Evolutionary conservation across 129 eudicot species (phyloP).

Genomic region (Rutidosis leptorrhynchoides): DNA sequence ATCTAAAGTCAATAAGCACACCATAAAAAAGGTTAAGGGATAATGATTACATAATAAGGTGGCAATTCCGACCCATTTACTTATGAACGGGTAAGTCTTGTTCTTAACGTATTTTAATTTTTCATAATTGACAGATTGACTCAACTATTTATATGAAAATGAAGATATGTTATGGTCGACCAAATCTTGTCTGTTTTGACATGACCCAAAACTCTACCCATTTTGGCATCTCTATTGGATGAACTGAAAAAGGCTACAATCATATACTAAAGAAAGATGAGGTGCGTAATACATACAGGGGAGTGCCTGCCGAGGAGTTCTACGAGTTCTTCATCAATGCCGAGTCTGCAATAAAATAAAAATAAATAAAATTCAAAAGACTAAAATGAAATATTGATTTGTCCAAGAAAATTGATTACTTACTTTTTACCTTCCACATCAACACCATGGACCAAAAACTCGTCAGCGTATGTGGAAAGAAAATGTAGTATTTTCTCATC

Average conservation of each 20-base stretch:
- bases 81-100: background rate
- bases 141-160: background rate
- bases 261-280: background rate
- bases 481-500: conserved; percentile 53
- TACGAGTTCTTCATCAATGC: conserved; percentile 98
- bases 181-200: background rate
- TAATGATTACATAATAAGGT: no score
- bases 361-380: background rate
- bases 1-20: conserved; percentile 43
- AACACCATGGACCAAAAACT: conserved; percentile 96
- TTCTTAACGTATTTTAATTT: background rate
- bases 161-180: background rate
- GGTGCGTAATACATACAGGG: conserved; percentile 46
- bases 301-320: conserved; percentile 70
- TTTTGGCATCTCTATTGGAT: background rate
- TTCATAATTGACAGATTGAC: background rate
- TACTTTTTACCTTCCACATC: conserved; percentile 99
- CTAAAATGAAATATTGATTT: background rate
- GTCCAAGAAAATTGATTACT: conserved; percentile 9
- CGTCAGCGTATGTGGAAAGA: conserved; percentile 80
- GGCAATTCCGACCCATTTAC: background rate
- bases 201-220: background rate
- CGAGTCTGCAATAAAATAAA: conserved; percentile 54
- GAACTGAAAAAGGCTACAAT: background rate
- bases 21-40: conserved; percentile 36